Conservation (phyloP, 176 grass and related monocot genomes). For the Chrysopogon serrulatus region DNA sequence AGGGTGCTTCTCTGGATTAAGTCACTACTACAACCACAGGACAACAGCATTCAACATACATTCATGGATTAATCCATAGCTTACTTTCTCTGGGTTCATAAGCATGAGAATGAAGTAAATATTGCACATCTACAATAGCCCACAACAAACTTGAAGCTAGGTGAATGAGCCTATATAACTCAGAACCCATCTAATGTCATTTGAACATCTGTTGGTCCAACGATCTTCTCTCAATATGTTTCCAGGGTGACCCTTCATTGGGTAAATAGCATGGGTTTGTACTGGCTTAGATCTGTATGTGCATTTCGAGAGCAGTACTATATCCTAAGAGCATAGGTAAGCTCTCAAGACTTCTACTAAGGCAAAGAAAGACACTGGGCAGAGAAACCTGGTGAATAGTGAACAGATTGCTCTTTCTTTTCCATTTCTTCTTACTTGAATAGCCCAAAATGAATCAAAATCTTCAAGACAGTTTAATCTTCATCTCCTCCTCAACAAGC, state of each 20-base stretch:
- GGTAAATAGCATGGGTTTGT: not conserved
- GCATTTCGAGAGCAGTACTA: not conserved
- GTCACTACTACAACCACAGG: too few species aligned
- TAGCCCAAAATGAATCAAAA: not conserved
- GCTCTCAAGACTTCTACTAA: not conserved
- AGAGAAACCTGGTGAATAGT: not conserved
- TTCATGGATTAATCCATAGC: not conserved
- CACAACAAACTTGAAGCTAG: not conserved
- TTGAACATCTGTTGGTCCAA: not conserved
- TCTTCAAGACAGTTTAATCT: conserved; percentile 36
- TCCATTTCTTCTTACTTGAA: not conserved
- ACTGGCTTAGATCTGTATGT: not conserved
- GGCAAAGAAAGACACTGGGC: not conserved
- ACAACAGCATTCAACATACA: not conserved
- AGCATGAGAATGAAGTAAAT: not conserved
- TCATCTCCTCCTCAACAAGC: conserved; percentile 48
- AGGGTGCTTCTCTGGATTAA: too few species aligned
- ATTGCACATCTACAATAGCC: not conserved
- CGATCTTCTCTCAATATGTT: not conserved
- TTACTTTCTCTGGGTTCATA: not conserved
- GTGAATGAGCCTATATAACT: not conserved
- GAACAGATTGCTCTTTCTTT: not conserved
- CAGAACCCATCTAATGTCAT: not conserved
- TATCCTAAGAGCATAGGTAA: not conserved
- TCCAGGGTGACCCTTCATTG: not conserved